These are phyloP conservation scores for Fusarium sp. DNA, from an alignment of 2,329 filamentous ascomycete species.

Conservation along the genomic window DNA sequence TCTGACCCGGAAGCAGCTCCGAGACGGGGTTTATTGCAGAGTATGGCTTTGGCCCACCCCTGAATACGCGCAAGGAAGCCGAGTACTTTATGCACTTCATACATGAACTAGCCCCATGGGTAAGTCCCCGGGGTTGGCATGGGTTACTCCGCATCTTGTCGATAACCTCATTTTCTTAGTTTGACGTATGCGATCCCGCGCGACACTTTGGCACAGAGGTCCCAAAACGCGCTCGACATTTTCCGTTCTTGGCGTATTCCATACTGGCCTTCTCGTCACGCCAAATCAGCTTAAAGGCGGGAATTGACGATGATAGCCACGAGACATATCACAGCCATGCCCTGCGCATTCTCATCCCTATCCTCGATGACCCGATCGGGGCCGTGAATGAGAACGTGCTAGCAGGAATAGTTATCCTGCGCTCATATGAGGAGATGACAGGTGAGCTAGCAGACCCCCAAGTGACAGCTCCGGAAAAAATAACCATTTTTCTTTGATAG, in stretches of 20 bases:
- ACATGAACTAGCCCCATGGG: slow-evolving; percentile 37
- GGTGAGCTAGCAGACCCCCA: slow-evolving; percentile 33
- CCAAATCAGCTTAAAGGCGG: slow-evolving; percentile 37
- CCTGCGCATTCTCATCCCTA: slow-evolving; percentile 57
- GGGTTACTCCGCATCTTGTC: slow-evolving; percentile 4
- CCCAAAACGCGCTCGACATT: slow-evolving; percentile 57
- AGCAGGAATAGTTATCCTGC: slow-evolving; percentile 56
- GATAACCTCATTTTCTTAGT: slow-evolving; percentile 44
- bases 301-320: slow-evolving; percentile 50
- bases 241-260: slow-evolving; percentile 55
- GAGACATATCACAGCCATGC: slow-evolving; percentile 60
- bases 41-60: slow-evolving; percentile 32
- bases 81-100: slow-evolving; percentile 41
- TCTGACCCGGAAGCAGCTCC: slow-evolving; percentile 4
- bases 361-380: slow-evolving; percentile 53
- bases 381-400: slow-evolving; percentile 58
- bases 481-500: slow-evolving; percentile 18
- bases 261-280: slow-evolving; percentile 48
- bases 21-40: slow-evolving; percentile 27
- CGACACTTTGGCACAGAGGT: slow-evolving; percentile 59
- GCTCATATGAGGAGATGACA: slow-evolving; percentile 60
- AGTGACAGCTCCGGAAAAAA: neutral
- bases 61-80: slow-evolving; percentile 36
- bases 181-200: slow-evolving; percentile 60
- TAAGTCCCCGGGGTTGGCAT: slow-evolving; percentile 4